Evolutionary conservation across 2,329 filamentous ascomycete genomes (phyloP).

Genomic region (Penicillium corylophilum): DNA sequence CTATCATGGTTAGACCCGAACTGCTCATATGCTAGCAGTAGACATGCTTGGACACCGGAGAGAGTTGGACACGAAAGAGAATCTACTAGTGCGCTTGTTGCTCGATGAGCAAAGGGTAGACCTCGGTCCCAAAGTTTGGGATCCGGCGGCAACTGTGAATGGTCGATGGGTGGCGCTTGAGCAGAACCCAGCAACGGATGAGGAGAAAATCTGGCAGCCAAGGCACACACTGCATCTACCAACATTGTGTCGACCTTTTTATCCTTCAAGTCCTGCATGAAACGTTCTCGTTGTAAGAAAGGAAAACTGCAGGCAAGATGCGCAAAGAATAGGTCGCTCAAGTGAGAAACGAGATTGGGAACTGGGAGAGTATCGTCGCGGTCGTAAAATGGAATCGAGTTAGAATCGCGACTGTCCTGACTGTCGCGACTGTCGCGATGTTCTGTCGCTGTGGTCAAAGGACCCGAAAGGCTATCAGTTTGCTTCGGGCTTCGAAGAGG

Average conservation of each 20-base stretch:
- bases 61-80: slow-evolving; percentile 80
- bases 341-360: slow-evolving; percentile 70
- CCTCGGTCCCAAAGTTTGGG: slow-evolving; percentile 65
- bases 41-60: slow-evolving; percentile 77
- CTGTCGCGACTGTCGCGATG: slow-evolving; percentile 31
- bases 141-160: slow-evolving; percentile 31
- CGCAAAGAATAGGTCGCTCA: slow-evolving; percentile 77
- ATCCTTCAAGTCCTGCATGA: slow-evolving; percentile 72
- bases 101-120: slow-evolving; percentile 74
- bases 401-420: slow-evolving; percentile 33
- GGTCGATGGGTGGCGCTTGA: slow-evolving; percentile 53
- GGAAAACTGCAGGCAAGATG: slow-evolving; percentile 85
- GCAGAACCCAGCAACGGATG: slow-evolving; percentile 53
- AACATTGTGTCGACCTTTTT: slow-evolving; percentile 81
- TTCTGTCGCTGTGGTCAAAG: slow-evolving; percentile 22
- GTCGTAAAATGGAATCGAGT: slow-evolving; percentile 70
- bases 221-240: slow-evolving; percentile 79
- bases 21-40: slow-evolving; percentile 83
- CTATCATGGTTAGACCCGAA: slow-evolving; percentile 88
- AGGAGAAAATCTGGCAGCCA: slow-evolving; percentile 76
- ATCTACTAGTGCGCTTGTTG: slow-evolving; percentile 78
- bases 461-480: slow-evolving; percentile 18
- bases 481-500: slow-evolving; percentile 36
- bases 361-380: slow-evolving; percentile 68
- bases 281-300: slow-evolving; percentile 71